Evolutionary conservation across 495 filamentous ascomycete genomes (phyloP).

Genomic region (Durotheca rogersii): DNA sequence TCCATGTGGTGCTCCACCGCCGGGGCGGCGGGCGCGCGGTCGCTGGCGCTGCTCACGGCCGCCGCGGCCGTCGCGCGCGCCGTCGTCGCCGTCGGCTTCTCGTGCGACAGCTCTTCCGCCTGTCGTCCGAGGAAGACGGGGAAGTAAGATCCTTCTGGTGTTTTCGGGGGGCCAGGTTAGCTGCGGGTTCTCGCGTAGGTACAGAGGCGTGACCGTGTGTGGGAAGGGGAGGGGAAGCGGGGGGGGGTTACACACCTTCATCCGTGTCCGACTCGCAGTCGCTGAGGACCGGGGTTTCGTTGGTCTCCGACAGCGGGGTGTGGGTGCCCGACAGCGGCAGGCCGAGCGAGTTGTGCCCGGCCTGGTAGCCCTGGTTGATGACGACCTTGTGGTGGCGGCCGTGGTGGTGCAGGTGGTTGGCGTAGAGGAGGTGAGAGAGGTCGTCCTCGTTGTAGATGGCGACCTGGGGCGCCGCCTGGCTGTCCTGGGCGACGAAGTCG

Average conservation of each 20-base stretch:
- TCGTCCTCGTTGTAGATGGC: conserved; percentile 49
- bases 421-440: conserved; percentile 39
- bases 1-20: conserved; percentile 1
- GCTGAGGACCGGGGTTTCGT: conserved; percentile 32
- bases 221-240: too few species aligned
- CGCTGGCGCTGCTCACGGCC: too few species aligned
- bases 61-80: too few species aligned
- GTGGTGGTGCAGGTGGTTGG: conserved; percentile 22
- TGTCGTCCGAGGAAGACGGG: conserved; percentile 38
- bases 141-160: conserved; percentile 28
- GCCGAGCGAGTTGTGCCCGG: conserved; percentile 17
- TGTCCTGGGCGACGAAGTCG: not conserved
- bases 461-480: conserved; percentile 32
- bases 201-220: too few species aligned
- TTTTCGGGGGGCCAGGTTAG: too few species aligned
- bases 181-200: too few species aligned
- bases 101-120: conserved; percentile 16
- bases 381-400: conserved; percentile 28
- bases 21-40: not conserved
- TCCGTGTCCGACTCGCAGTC: conserved; percentile 37
- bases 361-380: conserved; percentile 29
- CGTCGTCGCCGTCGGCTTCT: not conserved
- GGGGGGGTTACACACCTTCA: conserved; percentile 20
- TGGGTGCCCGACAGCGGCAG: conserved; percentile 14
- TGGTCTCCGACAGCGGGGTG: conserved; percentile 22